Conservation (phyloP, 2,329 filamentous ascomycete species). For the Cladosporium colombiae region DNA sequence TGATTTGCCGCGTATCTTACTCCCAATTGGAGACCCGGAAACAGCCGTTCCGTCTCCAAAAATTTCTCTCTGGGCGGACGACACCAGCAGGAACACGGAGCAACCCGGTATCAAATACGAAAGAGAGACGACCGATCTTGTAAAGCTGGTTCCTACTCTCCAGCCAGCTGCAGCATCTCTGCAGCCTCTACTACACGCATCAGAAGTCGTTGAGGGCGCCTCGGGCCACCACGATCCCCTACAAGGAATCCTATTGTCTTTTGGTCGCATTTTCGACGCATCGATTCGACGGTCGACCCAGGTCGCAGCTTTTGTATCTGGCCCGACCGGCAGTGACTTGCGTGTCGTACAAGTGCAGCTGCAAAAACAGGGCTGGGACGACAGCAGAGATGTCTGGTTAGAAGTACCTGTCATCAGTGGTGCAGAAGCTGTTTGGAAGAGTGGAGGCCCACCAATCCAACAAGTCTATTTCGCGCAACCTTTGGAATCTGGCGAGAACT, state of each 20-base stretch:
- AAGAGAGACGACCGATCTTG: constrained; percentile 24
- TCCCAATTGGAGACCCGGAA: constrained; percentile 32
- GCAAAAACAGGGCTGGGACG: constrained; percentile 58
- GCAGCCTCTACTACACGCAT: constrained; percentile 29
- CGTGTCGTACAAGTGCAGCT: constrained; percentile 55
- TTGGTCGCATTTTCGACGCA: constrained; percentile 56
- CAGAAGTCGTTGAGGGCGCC: constrained; percentile 37
- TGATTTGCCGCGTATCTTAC: constrained; percentile 23
- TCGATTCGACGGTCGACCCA: constrained; percentile 35
- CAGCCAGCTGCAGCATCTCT: constrained; percentile 25
- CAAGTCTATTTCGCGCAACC: constrained; percentile 55
- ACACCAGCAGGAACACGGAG: neutral
- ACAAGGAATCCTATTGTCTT: constrained; percentile 52
- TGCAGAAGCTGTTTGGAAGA: constrained; percentile 57
- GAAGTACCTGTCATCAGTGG: constrained; percentile 49
- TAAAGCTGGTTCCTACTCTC: constrained; percentile 30
- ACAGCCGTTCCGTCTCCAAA: constrained; percentile 24
- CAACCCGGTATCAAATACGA: constrained; percentile 19
- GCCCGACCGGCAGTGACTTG: constrained; percentile 60
- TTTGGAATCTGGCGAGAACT: constrained; percentile 43
- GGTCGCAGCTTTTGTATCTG: constrained; percentile 43
- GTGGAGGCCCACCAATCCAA: constrained; percentile 54
- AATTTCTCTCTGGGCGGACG: neutral
- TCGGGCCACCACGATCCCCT: constrained; percentile 42
- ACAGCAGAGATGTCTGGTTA: constrained; percentile 49